A percentile compares a stretch with the other conserved stretches of the same genome.
These are phyloP conservation scores for Fomitopsis schrenkii DNA, from an alignment of 1,284 basidiomycete genomes.

Conservation along the genomic window DNA sequence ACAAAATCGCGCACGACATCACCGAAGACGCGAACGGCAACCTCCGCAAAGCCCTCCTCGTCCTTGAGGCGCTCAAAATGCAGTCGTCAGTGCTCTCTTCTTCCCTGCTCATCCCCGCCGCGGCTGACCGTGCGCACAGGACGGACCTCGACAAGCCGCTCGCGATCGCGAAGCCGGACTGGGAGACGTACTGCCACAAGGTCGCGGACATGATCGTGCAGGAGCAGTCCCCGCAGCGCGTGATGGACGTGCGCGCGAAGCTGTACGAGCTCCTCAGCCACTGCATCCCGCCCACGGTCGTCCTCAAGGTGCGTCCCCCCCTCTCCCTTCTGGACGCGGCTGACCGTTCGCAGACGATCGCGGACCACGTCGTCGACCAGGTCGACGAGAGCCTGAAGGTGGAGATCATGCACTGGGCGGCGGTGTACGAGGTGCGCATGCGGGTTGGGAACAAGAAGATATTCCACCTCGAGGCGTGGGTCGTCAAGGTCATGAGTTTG, in stretches of 20 bases:
- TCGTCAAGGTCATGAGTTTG: conserved; percentile 80
- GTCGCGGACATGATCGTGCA: conserved; percentile 92
- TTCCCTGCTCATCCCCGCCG: background rate
- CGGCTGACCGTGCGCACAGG: conserved; percentile 25
- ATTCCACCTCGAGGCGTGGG: conserved; percentile 93
- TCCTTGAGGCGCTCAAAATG: conserved; percentile 95
- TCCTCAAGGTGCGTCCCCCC: conserved; percentile 70
- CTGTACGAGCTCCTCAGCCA: conserved; percentile 96
- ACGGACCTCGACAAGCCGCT: conserved; percentile 70
- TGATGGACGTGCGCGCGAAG: conserved; percentile 91
- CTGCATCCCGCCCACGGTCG: conserved; percentile 93
- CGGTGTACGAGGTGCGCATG: conserved; percentile 93
- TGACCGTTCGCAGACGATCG: conserved; percentile 62
- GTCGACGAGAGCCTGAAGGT: conserved; percentile 88
- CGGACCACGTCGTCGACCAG: conserved; percentile 79
- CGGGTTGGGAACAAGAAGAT: conserved; percentile 91
- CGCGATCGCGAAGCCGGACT: conserved; percentile 92
- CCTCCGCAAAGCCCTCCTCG: conserved; percentile 90
- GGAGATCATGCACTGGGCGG: conserved; percentile 95
- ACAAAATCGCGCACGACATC: conserved; percentile 69
- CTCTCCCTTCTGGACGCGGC: background rate
- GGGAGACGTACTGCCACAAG: conserved; percentile 97
- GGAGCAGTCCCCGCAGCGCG: conserved; percentile 87
- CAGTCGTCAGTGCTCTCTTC: conserved; percentile 59
- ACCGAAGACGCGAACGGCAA: conserved; percentile 85